Conservation (phyloP, 805 yeast species). For the Candida schatavii region DNA sequence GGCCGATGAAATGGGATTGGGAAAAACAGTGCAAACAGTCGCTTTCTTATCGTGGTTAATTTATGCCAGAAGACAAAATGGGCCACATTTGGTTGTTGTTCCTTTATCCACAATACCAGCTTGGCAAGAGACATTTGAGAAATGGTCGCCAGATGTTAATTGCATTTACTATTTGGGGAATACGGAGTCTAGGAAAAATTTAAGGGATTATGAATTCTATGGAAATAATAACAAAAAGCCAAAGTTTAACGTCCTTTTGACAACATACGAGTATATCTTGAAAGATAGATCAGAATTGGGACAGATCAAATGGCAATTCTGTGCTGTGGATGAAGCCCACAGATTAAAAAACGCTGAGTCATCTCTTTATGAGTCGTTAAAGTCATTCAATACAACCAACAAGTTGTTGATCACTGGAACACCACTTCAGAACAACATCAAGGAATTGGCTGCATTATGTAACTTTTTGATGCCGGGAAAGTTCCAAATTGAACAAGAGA, state of each 20-base stretch:
- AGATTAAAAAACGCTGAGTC: conserved; percentile 92
- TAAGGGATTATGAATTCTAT: conserved; percentile 84
- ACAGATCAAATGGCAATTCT: conserved; percentile 84
- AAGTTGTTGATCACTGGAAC: conserved; percentile 94
- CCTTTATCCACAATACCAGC: conserved; percentile 96
- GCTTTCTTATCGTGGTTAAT: conserved; percentile 92
- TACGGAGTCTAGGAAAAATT: conserved; percentile 74
- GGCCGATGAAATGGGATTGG: conserved; percentile 99
- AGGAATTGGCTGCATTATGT: conserved; percentile 91
- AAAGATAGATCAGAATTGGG: conserved; percentile 85
- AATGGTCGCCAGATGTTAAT: conserved; percentile 96
- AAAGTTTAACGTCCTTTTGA: conserved; percentile 86
- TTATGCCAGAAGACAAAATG: conserved; percentile 93
- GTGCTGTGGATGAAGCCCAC: conserved; percentile 99
- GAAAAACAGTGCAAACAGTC: conserved; percentile 96
- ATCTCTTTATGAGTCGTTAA: conserved; percentile 84
- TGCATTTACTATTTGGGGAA: conserved; percentile 93
- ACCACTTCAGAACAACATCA: conserved; percentile 92
- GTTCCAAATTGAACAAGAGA: conserved; percentile 86
- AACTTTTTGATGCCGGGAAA: conserved; percentile 96
- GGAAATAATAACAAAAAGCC: conserved; percentile 62
- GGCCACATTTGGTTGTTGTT: conserved; percentile 95
- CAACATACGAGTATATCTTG: conserved; percentile 94
- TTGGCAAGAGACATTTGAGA: conserved; percentile 98
- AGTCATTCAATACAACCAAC: conserved; percentile 78